Evolutionary conservation across 139 green algal species (phyloP).

Genomic region (Monoraphidium neglectum): DNA sequence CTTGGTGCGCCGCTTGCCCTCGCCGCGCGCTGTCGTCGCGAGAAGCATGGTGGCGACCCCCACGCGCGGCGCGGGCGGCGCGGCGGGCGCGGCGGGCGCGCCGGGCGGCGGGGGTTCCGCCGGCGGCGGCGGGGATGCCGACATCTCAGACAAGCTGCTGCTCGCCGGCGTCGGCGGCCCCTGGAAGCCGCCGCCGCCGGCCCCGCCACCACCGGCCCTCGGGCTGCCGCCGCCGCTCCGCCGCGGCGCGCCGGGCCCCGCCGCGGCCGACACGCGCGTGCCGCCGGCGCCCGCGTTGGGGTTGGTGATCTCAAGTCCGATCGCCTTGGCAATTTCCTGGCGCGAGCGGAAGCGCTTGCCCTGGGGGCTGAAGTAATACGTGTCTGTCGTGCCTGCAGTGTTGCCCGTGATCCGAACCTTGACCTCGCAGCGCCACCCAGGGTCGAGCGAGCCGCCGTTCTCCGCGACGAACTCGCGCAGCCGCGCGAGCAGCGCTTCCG

Average conservation of each 20-base stretch:
- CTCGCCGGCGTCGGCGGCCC: no score
- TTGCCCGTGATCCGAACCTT: conserved; percentile 51
- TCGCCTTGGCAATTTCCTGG: conserved; percentile 41
- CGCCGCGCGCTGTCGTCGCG: no score
- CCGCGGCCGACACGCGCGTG: not conserved
- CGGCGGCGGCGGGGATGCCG: no score
- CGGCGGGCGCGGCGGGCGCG: no score
- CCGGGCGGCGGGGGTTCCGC: no score
- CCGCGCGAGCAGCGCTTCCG: conserved; percentile 26
- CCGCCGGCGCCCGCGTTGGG: not conserved
- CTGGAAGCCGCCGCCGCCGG: no score
- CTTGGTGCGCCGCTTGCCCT: not conserved
- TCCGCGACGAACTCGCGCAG: conserved; percentile 23
- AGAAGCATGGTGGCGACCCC: no score
- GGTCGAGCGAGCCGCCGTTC: conserved; percentile 29
- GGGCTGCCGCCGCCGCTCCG: not conserved
- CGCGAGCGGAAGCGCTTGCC: conserved; percentile 56
- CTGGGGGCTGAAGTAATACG: conserved; percentile 55
- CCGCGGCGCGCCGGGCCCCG: not conserved
- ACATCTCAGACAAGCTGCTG: no score
- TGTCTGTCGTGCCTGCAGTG: conserved; percentile 48
- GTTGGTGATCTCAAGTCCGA: conserved; percentile 12
- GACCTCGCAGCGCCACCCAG: conserved; percentile 58
- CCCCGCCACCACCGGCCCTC: not conserved
- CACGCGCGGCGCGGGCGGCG: no score